Base-by-base conservation (phyloP, 345 rosid genomes). In the Eucalyptus polyanthemos region DNA sequence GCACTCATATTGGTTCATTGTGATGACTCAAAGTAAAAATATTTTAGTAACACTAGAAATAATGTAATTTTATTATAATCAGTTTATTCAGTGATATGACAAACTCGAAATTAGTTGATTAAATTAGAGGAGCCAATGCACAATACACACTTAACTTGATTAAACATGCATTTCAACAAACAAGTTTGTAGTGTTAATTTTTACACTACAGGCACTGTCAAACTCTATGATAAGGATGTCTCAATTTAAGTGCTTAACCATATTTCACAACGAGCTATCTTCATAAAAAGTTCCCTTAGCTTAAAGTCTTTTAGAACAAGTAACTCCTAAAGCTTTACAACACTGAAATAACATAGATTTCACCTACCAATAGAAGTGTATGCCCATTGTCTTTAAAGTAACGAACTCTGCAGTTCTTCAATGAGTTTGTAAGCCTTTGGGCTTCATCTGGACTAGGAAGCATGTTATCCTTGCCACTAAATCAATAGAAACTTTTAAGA, bases 391-490 rank as follows among this genome's bases (percentile, higher is more conserved):
- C 98, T 90, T 94, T 95, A 93, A 97, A 97, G 92, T 65, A 31
- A 83, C 99, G 97, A 89, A 95, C 93, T 44, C 58, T 91, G 91
- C 99, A 97, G 90, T 96, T 93, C 90, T 92, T 91, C 62, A 97
- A 87, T 40, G 92, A 80, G 15, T 88, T 92, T 86, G 90, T 87
- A 42, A 97, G 98, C 88, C 96, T 94, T 88, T 90, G 86, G 22
- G 96, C 95, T 95, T 97, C 99, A 87, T 95, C 95, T 51, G 69
- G 89, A 88, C 98, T 96, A 81, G 99, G 99, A 91, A 96, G 94
- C 95, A 96, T 90, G 89, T 92, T 88, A 90, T 97, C 99, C 89
- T 94, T 93, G 91, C 95, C 99, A 95, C 99, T 97, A 87, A 88
- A 91, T 60, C 31, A 60, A 60, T 60, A 27, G 31, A 60, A 60